Evolutionary conservation across 2,329 filamentous ascomycete genomes (phyloP).

Genomic region (Esteya vermicola): DNA sequence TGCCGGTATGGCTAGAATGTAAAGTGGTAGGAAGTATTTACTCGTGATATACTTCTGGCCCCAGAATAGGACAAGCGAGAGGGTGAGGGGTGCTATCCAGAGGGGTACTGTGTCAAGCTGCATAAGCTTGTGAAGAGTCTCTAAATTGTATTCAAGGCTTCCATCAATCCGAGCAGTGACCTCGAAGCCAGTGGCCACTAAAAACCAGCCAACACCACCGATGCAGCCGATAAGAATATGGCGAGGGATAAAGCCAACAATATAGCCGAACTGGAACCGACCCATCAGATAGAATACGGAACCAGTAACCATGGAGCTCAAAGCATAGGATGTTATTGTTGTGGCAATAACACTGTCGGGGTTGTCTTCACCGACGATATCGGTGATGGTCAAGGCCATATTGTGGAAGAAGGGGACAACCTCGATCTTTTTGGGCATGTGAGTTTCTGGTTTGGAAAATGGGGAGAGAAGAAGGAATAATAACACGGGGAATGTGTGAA

Average conservation of each 20-base stretch:
- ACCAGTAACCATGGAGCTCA: slow-evolving; percentile 84
- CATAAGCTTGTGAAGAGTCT: slow-evolving; percentile 62
- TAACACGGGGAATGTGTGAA: background rate
- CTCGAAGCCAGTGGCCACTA: slow-evolving; percentile 82
- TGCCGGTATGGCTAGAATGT: slow-evolving; percentile 65
- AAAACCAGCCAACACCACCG: slow-evolving; percentile 90
- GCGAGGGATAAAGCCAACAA: slow-evolving; percentile 92
- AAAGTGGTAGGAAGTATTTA: slow-evolving; percentile 74
- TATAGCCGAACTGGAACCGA: slow-evolving; percentile 70
- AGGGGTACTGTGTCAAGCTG: slow-evolving; percentile 60
- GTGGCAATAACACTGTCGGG: slow-evolving; percentile 83
- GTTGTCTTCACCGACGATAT: slow-evolving; percentile 62
- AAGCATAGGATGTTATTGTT: slow-evolving; percentile 78
- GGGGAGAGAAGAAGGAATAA: background rate
- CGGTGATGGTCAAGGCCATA: slow-evolving; percentile 84
- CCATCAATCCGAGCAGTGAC: slow-evolving; percentile 83
- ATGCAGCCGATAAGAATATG: slow-evolving; percentile 97
- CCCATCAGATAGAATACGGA: slow-evolving; percentile 87
- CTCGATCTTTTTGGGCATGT: slow-evolving; percentile 53
- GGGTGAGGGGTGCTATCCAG: slow-evolving; percentile 66
- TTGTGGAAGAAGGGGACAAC: slow-evolving; percentile 98
- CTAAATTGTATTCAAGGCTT: slow-evolving; percentile 66
- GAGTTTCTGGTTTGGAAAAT: background rate
- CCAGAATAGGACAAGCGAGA: slow-evolving; percentile 64
- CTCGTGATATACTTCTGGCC: slow-evolving; percentile 64